Conservation (phyloP, 2,329 filamentous ascomycete genomes). For the Pezicula radicicola region DNA sequence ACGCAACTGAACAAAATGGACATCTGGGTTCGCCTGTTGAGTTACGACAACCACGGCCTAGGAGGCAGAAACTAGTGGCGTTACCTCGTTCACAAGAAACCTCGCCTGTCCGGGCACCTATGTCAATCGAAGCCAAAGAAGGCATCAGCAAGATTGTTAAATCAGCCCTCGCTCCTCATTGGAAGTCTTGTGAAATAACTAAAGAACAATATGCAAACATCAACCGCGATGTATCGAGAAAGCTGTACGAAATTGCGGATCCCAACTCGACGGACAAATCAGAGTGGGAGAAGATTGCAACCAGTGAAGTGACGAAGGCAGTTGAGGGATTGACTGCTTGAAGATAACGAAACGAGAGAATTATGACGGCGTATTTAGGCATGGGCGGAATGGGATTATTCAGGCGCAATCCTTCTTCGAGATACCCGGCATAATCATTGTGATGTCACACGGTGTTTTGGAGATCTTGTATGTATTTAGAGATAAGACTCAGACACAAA, state of each 20-base stretch:
- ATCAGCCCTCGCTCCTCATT: constrained; percentile 71
- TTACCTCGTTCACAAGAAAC: constrained; percentile 43
- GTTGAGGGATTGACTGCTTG: constrained; percentile 54
- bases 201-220: constrained; percentile 91
- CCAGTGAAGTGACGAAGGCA: constrained; percentile 74
- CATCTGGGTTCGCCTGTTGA: constrained; percentile 20
- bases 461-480: background rate
- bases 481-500: no score
- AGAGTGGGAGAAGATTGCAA: constrained; percentile 74
- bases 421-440: constrained; percentile 18
- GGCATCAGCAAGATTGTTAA: constrained; percentile 89
- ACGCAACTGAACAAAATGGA: constrained; percentile 20
- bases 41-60: constrained; percentile 26
- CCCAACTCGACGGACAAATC: constrained; percentile 54
- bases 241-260: constrained; percentile 68
- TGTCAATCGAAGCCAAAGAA: constrained; percentile 82
- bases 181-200: constrained; percentile 73
- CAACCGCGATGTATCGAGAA: constrained; percentile 84
- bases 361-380: constrained; percentile 10
- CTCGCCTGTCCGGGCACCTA: constrained; percentile 62
- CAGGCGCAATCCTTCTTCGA: constrained; percentile 14
- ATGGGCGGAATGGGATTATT: constrained; percentile 8
- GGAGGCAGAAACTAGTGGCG: constrained; percentile 26
- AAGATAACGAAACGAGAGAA: constrained; percentile 16
- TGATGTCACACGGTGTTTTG: constrained; percentile 5